Evolutionary conservation across 305 asterid species (phyloP), one percentile per base, ranked within the genome.

Genomic region (Ajuga reptans): DNA sequence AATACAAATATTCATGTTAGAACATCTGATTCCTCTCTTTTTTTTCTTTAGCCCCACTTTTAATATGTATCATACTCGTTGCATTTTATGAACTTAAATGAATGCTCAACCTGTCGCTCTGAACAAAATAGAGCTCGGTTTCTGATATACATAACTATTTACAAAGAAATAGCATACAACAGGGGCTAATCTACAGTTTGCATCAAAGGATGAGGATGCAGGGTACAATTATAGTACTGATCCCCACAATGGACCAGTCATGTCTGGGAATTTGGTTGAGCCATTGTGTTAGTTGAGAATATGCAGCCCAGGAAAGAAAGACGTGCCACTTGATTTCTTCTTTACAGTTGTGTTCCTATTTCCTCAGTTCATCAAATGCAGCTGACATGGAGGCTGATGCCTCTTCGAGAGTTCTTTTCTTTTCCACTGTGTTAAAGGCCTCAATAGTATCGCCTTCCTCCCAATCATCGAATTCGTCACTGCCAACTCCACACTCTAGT

Each of bases 331-430:
- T 58, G 55, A 33, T 36, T 59, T 64, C 49, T 56, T 76, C 54
- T 73, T 77, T 73, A 90, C 54, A 51, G 62, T 62, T 79, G 61
- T 14, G 75, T 69, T 64, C 91, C 87, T 58, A 69, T 87, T 80
- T 75, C 76, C 78, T 89, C 86, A 69, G 89, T 80, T 73, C 76
- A 77, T 89, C 86, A 41, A 87, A 71, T 39, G 96, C 96, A 43
- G 95, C 96, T 39, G 93, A 64, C 96, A 93, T 91, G 9, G 94
- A 84, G 61, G 92, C 96, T 14, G 99, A 93, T 66, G 99, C 99
- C 80, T 93, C 99, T 76, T 93, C 99, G 0, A 93, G 96, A 4
- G 96, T 93, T 81, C 99, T 81, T 75, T 80, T 87, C 90, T 89
- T 93, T 70, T 86, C 87, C 62, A 86, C 89, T 4, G 88, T 27